Conservation (phyloP, 108 stramenopile species). For the Skeletonema tropicum region DNA sequence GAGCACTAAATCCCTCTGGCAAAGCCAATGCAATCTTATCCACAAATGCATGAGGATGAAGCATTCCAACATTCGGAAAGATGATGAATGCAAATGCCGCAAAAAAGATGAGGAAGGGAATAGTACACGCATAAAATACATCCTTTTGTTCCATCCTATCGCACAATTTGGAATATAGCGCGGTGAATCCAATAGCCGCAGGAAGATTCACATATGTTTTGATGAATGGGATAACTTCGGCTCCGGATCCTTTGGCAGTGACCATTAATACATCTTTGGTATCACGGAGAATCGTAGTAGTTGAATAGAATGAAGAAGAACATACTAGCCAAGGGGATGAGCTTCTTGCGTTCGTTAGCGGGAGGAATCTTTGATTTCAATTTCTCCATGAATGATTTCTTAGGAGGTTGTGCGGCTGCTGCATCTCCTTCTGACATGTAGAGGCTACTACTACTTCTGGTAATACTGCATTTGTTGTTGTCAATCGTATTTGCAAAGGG, state of each 20-base stretch:
- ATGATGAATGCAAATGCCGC: conserved; percentile 84
- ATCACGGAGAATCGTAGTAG: conserved; percentile 97
- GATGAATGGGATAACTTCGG: conserved; percentile 97
- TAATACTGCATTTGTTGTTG: conserved; percentile 3
- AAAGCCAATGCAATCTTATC: conserved; percentile 68
- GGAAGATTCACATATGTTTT: conserved; percentile 97
- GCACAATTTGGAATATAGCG: conserved; percentile 84
- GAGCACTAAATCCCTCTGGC: conserved; percentile 82
- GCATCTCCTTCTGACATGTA: conserved; percentile 13
- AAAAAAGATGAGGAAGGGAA: conserved; percentile 94
- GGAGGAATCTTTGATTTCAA: conserved; percentile 74
- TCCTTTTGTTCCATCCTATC: conserved; percentile 87
- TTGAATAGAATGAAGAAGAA: conserved; percentile 98
- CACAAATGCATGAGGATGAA: conserved; percentile 93
- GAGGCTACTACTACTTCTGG: conserved; percentile 9
- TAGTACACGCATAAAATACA: conserved; percentile 90
- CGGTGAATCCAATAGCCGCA: conserved; percentile 79
- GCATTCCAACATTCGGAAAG: conserved; percentile 78
- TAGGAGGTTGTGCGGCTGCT: conserved; percentile 12
- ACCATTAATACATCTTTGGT: conserved; percentile 95
- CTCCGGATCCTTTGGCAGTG: conserved; percentile 87
- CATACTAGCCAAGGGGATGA: conserved; percentile 92
- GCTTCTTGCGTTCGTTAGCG: conserved; percentile 87
- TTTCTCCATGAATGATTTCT: conserved; percentile 35
- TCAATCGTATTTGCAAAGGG: neutral